Base-by-base conservation (phyloP, 2,329 filamentous ascomycete species). In the Mycocentrospora acerina region DNA sequence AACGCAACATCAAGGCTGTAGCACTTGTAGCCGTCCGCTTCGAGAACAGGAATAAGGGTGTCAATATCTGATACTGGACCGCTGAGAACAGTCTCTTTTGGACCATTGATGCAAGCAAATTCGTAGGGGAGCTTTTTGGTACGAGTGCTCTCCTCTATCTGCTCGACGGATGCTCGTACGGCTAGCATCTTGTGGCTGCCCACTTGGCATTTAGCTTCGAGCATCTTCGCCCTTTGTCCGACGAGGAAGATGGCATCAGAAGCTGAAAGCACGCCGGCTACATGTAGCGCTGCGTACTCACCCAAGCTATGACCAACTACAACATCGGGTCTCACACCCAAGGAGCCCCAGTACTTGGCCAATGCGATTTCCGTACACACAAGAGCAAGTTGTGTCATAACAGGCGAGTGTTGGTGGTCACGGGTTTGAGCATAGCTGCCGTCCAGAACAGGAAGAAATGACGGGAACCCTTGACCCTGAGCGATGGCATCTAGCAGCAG, bases 311-410 rank as follows among this genome's bases (percentile, higher is more conserved):
- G 57, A 6, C 57, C 56, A 2, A 58, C 34, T 4, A 57, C 46
- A 2, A 32, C 15, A 8, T 24, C 16, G 2, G 53, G 48, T 2
- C 30, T 29, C 1, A 57, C 31, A 12, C 43, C 49, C 19, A 31
- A 32, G 0, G 42, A 46, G 3, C 10, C 24, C 54, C 52, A 57
- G 8, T 39, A 43, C 8, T 40, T 35, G 1, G 41, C 40, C 5
- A 57, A 32, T 0, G 55, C 57, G 24, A 78, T 72, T 42, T 77
- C 59, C 0, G 70, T 35, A 28, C 58, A 68, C 2, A 68, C 58
- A 4, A 67, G 43, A 2, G 68, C 71, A 3, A 76, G 55, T 30
- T 77, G 74, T 7, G 53, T 55, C 9, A 48, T n/a, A 9, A 41
- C 18, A 7, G 46, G 38, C 13, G 46, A 46, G 32, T 33, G 19